Evolutionary conservation across 1,284 basidiomycete species (phyloP).

Genomic region (Melampsora americana): DNA sequence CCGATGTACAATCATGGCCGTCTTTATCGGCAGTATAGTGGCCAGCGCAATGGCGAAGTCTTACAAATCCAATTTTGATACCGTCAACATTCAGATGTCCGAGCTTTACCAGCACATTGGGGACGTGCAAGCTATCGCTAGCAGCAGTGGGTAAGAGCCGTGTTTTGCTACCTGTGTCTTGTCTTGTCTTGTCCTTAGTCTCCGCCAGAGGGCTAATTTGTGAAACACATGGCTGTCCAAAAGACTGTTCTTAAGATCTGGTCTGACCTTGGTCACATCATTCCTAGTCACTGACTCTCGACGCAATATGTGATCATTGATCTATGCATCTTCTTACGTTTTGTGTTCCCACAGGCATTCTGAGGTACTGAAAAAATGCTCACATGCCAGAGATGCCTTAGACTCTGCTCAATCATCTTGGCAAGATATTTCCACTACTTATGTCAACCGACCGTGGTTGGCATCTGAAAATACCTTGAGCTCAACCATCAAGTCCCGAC

Average conservation of each 20-base stretch:
- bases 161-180: background rate
- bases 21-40: background rate
- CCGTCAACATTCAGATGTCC: background rate
- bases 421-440: slow-evolving; percentile 28
- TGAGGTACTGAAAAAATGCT: slow-evolving; percentile 22
- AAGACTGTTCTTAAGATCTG: background rate
- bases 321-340: background rate
- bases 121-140: background rate
- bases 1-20: background rate
- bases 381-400: slow-evolving; percentile 17
- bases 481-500: slow-evolving; percentile 12
- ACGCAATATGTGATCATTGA: background rate
- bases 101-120: background rate
- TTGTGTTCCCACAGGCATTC: slow-evolving; percentile 3
- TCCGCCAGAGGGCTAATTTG: background rate
- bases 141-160: background rate
- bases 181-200: background rate
- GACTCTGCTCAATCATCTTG: slow-evolving; percentile 18
- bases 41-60: slow-evolving; percentile 1
- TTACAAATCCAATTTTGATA: background rate
- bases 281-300: background rate
- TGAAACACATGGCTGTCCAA: background rate
- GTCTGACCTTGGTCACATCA: background rate
- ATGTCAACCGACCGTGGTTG: slow-evolving; percentile 35
- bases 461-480: slow-evolving; percentile 19